Conservation (phyloP, 2,329 filamentous ascomycete genomes). For the Sporothrix pseudoabietina region DNA sequence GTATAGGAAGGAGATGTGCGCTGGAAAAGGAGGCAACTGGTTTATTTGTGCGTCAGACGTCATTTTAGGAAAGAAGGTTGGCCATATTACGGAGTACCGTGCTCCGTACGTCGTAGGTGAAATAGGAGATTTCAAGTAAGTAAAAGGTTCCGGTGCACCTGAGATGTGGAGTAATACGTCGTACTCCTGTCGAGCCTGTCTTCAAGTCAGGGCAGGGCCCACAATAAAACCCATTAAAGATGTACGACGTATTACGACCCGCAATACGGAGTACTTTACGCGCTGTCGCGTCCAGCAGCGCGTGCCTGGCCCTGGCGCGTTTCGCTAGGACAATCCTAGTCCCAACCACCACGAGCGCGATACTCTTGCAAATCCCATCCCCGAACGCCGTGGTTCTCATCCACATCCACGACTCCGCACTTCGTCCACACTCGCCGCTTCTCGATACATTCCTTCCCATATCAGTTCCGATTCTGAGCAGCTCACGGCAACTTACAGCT, state of each 20-base stretch:
- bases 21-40: background rate
- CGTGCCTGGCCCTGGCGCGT: background rate
- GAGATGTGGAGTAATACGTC: no score
- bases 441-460: background rate
- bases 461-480: background rate
- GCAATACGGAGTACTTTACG: background rate
- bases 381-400: background rate
- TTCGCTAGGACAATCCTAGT: background rate
- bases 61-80: no score
- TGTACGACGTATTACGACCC: background rate
- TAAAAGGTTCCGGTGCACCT: no score
- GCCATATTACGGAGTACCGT: no score
- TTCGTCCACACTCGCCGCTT: background rate
- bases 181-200: background rate
- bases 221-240: background rate
- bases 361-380: background rate
- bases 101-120: no score
- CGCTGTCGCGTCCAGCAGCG: slow-evolving; percentile 7
- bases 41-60: background rate
- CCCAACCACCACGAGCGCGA: background rate
- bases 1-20: background rate
- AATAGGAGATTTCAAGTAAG: no score
- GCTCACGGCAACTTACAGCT: background rate
- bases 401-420: background rate
- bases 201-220: background rate